A percentile compares a stretch with the other conserved stretches of the same genome.
These are phyloP conservation scores for Chloris gayana DNA, from an alignment of 176 grass and related monocot species.

Conservation along the genomic window DNA sequence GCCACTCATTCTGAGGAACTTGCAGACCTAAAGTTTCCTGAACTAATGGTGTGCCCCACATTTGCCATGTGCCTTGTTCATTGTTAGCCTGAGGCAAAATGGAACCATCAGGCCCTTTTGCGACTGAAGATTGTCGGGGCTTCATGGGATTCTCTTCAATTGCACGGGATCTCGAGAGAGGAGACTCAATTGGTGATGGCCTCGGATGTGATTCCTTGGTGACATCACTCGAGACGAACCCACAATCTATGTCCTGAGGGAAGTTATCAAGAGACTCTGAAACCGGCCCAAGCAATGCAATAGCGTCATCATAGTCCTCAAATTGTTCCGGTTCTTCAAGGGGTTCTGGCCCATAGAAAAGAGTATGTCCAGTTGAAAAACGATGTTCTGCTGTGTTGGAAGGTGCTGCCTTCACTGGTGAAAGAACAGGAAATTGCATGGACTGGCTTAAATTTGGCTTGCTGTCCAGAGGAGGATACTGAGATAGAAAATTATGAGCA, in stretches of 20 bases:
- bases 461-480: slow-evolving; percentile 55
- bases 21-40: slow-evolving; percentile 71
- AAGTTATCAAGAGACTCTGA: slow-evolving; percentile 75
- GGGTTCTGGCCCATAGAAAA: slow-evolving; percentile 42
- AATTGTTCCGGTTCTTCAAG: slow-evolving; percentile 72
- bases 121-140: slow-evolving; percentile 25
- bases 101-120: slow-evolving; percentile 40
- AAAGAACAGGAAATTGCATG: slow-evolving; percentile 53
- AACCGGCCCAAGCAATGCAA: slow-evolving; percentile 79
- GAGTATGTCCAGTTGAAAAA: slow-evolving; percentile 54
- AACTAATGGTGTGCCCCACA: slow-evolving; percentile 85
- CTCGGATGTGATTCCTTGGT: slow-evolving; percentile 53
- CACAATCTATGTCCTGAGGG: slow-evolving; percentile 52
- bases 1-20: slow-evolving; percentile 62
- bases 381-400: slow-evolving; percentile 30
- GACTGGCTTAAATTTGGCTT: slow-evolving; percentile 42
- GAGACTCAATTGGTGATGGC: slow-evolving; percentile 90
- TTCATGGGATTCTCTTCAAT: slow-evolving; percentile 60
- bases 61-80: slow-evolving; percentile 80
- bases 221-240: slow-evolving; percentile 51
- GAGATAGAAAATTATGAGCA: slow-evolving; percentile 48
- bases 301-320: slow-evolving; percentile 86
- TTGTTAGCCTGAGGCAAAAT: slow-evolving; percentile 49
- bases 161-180: slow-evolving; percentile 55
- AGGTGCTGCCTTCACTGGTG: slow-evolving; percentile 40